phyloP scores from a whole-genome alignment of 2,329 filamentous ascomycete genomes.

The Sclerotinia spermophila region DNA sequence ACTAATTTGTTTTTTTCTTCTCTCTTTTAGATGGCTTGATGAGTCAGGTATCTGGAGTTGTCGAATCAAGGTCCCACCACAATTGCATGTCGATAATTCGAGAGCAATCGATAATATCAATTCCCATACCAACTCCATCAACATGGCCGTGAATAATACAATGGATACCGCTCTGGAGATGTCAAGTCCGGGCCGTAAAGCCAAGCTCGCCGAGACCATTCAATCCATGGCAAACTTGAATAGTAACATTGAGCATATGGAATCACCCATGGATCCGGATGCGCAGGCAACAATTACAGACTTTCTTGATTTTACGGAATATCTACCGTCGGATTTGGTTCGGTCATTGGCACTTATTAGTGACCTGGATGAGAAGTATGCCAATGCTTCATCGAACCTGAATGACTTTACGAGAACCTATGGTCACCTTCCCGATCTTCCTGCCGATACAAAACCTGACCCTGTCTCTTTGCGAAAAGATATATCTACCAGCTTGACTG shows the following conservation, averaged over 20 bases:
- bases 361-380: constrained; percentile 58
- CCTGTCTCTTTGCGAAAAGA: constrained; percentile 53
- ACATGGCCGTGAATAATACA: constrained; percentile 26
- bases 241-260: constrained; percentile 32
- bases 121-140: constrained; percentile 9
- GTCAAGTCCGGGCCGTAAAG: constrained; percentile 34
- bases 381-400: constrained; percentile 52
- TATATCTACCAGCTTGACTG: constrained; percentile 56
- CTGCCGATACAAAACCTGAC: constrained; percentile 46
- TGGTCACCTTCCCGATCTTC: constrained; percentile 51
- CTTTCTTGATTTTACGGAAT: constrained; percentile 62
- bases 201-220: constrained; percentile 35
- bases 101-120: constrained; percentile 17
- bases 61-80: constrained; percentile 35
- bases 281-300: constrained; percentile 67
- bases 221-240: constrained; percentile 35
- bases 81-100: constrained; percentile 19
- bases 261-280: constrained; percentile 54
- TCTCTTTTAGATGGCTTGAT: constrained; percentile 34
- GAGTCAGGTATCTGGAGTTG: constrained; percentile 35
- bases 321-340: constrained; percentile 63
- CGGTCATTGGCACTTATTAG: constrained; percentile 63
- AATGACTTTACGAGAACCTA: constrained; percentile 56
- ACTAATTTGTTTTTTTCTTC: constrained; percentile 15
- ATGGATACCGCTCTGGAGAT: constrained; percentile 31